phyloP scores from a whole-genome alignment of 192 early-diverging fungal species.

The Coemansia sp. region DNA sequence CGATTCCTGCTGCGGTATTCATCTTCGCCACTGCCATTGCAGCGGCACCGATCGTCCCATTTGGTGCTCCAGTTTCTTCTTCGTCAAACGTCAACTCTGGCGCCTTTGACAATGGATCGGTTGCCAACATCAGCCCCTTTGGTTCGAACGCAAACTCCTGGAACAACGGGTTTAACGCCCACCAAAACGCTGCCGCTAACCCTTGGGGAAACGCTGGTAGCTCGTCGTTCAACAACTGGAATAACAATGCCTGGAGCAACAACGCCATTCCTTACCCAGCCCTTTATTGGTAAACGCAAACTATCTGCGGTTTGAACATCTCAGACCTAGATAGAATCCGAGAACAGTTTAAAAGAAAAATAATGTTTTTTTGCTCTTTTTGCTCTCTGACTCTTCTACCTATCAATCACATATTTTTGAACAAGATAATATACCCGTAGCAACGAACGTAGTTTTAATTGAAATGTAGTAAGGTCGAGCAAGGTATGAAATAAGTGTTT shows the following conservation, averaged over 20 bases:
- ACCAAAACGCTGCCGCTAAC: conserved; percentile 42
- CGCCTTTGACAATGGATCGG: conserved; percentile 43
- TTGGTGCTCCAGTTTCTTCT: conserved; percentile 26
- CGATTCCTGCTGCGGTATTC: conserved; percentile 6
- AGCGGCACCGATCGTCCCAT: conserved; percentile 29
- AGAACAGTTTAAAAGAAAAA: too few relatives aligned
- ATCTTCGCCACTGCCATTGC: conserved; percentile 17
- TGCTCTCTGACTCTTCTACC: background rate
- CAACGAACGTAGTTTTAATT: background rate
- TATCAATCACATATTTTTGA: background rate
- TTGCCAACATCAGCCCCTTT: conserved; percentile 36
- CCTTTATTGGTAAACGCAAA: conserved; percentile 36
- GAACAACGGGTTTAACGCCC: conserved; percentile 51
- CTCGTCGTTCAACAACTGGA: conserved; percentile 55
- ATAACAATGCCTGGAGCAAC: conserved; percentile 56
- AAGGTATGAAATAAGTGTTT: background rate
- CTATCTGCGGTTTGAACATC: background rate
- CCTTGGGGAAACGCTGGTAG: conserved; percentile 50
- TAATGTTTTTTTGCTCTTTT: background rate
- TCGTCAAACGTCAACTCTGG: conserved; percentile 47
- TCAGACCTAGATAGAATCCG: too few relatives aligned
- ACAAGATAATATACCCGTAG: background rate
- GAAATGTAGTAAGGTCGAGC: background rate
- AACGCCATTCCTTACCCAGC: conserved; percentile 25
- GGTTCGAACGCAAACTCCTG: conserved; percentile 41